phyloP scores from a whole-genome alignment of 2,329 filamentous ascomycete species.

The Allantophomopsis lycopodina region DNA sequence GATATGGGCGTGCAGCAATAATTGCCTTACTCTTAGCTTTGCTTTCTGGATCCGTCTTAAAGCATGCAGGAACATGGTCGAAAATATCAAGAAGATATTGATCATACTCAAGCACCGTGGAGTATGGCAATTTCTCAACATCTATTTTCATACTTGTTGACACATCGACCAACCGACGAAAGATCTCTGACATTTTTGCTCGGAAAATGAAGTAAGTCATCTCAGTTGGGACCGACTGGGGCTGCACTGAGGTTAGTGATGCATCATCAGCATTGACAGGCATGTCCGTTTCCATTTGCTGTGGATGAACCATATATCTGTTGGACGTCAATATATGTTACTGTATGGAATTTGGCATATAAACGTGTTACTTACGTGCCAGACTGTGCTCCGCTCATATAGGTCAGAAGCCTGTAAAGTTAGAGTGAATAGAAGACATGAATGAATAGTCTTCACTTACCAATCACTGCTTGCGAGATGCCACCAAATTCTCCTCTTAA shows the following conservation, averaged over 20 bases:
- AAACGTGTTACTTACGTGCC: slow-evolving; percentile 16
- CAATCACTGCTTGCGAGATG: slow-evolving; percentile 23
- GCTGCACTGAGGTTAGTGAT: slow-evolving; percentile 11
- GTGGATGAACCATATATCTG: slow-evolving; percentile 15
- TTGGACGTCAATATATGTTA: too few relatives aligned
- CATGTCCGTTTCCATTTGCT: slow-evolving; percentile 23
- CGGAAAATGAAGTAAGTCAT: slow-evolving; percentile 24
- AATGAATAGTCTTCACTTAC: slow-evolving; percentile 8
- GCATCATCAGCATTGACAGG: slow-evolving; percentile 22
- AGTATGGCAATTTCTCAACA: slow-evolving; percentile 12
- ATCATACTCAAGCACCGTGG: slow-evolving; percentile 20
- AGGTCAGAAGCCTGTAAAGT: slow-evolving; percentile 17
- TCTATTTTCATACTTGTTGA: slow-evolving; percentile 12
- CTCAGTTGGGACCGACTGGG: slow-evolving; percentile 11
- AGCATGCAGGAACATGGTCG: slow-evolving; percentile 17
- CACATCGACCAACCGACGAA: slow-evolving; percentile 21
- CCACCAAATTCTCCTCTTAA: slow-evolving; percentile 25
- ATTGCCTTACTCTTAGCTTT: slow-evolving; percentile 1
- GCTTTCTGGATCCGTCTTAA: slow-evolving; percentile 12
- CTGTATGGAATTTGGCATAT: too few relatives aligned
- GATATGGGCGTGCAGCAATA: slow-evolving; percentile 4
- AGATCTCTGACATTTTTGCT: slow-evolving; percentile 20
- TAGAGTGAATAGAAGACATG: slow-evolving; percentile 1
- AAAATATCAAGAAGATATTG: slow-evolving; percentile 17
- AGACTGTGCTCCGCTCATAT: slow-evolving; percentile 19